Conservation (phyloP, 1,139 yeast genomes). For the Spathaspora sp. region DNA sequence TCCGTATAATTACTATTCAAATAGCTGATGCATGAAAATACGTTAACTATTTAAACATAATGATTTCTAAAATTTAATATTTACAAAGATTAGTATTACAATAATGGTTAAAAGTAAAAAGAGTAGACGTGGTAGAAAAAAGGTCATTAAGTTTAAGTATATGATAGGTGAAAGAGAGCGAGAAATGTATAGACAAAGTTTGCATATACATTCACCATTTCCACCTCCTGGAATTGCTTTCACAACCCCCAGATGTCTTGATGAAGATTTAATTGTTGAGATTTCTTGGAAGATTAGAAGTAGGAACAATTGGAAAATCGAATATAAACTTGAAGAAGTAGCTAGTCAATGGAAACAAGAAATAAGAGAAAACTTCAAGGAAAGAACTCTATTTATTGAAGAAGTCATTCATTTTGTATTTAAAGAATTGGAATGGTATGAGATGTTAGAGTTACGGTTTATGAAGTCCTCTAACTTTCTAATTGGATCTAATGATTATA, state of each 20-base stretch:
- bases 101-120: no score
- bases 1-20: no score
- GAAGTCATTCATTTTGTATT: constrained; percentile 24
- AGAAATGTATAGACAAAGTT: not conserved
- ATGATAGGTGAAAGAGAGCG: no score
- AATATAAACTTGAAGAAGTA: constrained; percentile 27
- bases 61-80: no score
- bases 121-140: no score
- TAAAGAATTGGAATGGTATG: constrained; percentile 31
- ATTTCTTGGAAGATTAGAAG: constrained; percentile 24
- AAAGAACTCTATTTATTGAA: constrained; percentile 15
- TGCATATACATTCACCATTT: not conserved
- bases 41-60: no score
- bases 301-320: constrained; percentile 34
- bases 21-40: no score
- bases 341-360: constrained; percentile 33
- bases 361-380: constrained; percentile 10
- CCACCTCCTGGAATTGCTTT: not conserved
- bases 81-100: no score
- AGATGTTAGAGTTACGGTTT: constrained; percentile 14
- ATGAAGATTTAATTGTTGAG: constrained; percentile 26
- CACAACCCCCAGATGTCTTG: constrained; percentile 16
- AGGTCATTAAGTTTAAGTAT: no score
- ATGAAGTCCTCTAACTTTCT: constrained; percentile 3
- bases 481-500: no score